phyloP scores from a whole-genome alignment of 805 yeast genomes.

The Saccharomyces kudriavzevii region DNA sequence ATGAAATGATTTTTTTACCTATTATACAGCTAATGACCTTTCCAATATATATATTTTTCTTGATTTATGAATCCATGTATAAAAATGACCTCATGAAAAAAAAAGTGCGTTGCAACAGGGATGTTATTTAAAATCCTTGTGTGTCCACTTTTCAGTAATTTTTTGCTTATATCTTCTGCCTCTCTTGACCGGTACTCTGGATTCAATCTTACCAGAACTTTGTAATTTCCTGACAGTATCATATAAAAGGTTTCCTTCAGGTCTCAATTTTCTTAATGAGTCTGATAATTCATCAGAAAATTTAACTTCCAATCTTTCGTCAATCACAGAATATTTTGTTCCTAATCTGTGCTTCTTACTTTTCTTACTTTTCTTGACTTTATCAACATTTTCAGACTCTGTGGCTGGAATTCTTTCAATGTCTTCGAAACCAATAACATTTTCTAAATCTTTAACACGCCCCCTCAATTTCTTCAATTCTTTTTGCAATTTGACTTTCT shows the following conservation, averaged over 20 bases:
- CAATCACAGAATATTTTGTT: conserved; percentile 40
- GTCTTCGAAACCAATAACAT: conserved; percentile 33
- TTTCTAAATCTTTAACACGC: conserved; percentile 52
- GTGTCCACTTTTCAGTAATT: conserved; percentile 86
- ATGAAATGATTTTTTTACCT: background rate
- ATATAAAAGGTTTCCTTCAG: conserved; percentile 81
- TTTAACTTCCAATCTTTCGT: conserved; percentile 59
- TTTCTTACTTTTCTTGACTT: conserved; percentile 23
- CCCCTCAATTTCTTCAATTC: conserved; percentile 52
- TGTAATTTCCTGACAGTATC: conserved; percentile 80
- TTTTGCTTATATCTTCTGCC: conserved; percentile 64
- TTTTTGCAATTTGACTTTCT: conserved; percentile 45
- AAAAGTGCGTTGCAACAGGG: background rate
- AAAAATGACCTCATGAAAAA: background rate
- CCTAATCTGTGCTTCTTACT: conserved; percentile 35
- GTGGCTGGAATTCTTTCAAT: conserved; percentile 15
- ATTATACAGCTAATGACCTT: background rate
- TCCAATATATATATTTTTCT: background rate
- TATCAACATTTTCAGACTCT: conserved; percentile 12
- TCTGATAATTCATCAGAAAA: conserved; percentile 82
- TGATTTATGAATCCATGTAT: background rate
- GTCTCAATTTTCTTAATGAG: conserved; percentile 72
- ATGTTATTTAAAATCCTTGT: conserved; percentile 70
- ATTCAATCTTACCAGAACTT: conserved; percentile 77
- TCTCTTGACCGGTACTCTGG: conserved; percentile 58